phyloP scores from a whole-genome alignment of 345 rosid species.

The Sisymbrium irio region DNA sequence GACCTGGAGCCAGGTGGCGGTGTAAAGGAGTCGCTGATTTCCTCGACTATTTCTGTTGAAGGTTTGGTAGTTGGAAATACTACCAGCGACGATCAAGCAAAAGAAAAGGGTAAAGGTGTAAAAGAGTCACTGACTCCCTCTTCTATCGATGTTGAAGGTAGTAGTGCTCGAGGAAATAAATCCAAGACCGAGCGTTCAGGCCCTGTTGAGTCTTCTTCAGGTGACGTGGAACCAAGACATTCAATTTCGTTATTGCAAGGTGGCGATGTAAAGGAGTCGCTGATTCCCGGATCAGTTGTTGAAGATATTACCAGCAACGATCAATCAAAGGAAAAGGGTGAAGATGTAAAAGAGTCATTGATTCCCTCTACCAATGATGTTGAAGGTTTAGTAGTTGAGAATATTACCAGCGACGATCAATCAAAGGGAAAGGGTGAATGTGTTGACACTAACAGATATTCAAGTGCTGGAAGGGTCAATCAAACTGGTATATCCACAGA shows the following conservation, averaged over 20 bases:
- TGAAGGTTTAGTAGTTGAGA: constrained; percentile 20
- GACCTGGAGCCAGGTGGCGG: constrained; percentile 17
- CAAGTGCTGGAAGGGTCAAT: constrained; percentile 29
- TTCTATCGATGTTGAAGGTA: neutral
- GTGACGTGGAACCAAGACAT: constrained; percentile 9
- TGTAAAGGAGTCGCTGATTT: constrained; percentile 15
- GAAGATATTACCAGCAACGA: constrained; percentile 18
- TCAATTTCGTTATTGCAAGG: constrained; percentile 1
- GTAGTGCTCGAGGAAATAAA: constrained; percentile 1
- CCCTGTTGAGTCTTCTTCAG: constrained; percentile 7
- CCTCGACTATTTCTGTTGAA: constrained; percentile 8
- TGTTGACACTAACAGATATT: constrained; percentile 25
- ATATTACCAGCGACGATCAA: constrained; percentile 12
- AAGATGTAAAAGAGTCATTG: constrained; percentile 20
- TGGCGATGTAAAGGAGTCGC: constrained; percentile 10
- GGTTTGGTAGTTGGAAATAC: constrained; percentile 19
- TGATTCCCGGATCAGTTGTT: constrained; percentile 7
- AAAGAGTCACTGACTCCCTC: no score
- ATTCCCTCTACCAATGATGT: constrained; percentile 2
- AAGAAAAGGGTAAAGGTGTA: constrained; percentile 28
- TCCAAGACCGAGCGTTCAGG: constrained; percentile 21
- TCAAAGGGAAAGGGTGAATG: constrained; percentile 28
- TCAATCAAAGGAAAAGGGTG: constrained; percentile 12
- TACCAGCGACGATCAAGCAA: constrained; percentile 18
- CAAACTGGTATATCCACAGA: constrained; percentile 26